Base-by-base conservation (phyloP, 192 early-diverging fungal genomes). In the Mortierella antarctica region DNA sequence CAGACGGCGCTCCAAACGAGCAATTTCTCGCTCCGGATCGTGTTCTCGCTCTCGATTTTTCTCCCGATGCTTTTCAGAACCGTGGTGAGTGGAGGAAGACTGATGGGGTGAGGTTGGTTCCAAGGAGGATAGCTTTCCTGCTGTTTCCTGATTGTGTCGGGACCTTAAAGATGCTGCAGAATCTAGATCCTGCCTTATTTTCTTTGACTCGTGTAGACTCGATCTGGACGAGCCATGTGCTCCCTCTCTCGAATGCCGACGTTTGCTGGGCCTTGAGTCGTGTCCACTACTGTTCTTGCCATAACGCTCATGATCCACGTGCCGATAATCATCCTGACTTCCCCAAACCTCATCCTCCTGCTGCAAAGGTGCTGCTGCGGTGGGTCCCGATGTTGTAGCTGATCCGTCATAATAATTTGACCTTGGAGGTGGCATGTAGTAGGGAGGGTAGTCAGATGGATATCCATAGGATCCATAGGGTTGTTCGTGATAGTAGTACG, bases 1-100 rank as follows among this genome's bases (percentile, higher is more conserved):
- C n/a, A 78, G 45, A 9, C 74, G 74, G 50, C 74, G 74, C 41
- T 78, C 74, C 63, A 57, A 18, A 1, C 74, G 67, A n/a, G 68
- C 39, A n/a, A 70, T 13, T n/a, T 67, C 50, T 7, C 56, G 57
- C 11, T 62, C 39, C 11, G 49, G 57, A 18, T 73, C 63, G 50
- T 58, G 44, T 13, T 70, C 74, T 23, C 52, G 23, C 18, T 76
- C 67, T 20, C 52, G 57, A 17, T 51, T 41, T 50, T 65, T 59
- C 6, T 75, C 41, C 45, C 59, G 52, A 4, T 41, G 48, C 52
- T 31, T 62, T 10, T 42, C 65, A 17, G 8, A 5, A 5, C 54
- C 59, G 6, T 51, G 53, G 15, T 47, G 14, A n/a, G 21, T 41
- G 7, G 20, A 23, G 15, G 71, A 47, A 8, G 71, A 49, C 6